Base-by-base conservation (phyloP, 1,284 basidiomycete species). In the Ganoderma multipileum region DNA sequence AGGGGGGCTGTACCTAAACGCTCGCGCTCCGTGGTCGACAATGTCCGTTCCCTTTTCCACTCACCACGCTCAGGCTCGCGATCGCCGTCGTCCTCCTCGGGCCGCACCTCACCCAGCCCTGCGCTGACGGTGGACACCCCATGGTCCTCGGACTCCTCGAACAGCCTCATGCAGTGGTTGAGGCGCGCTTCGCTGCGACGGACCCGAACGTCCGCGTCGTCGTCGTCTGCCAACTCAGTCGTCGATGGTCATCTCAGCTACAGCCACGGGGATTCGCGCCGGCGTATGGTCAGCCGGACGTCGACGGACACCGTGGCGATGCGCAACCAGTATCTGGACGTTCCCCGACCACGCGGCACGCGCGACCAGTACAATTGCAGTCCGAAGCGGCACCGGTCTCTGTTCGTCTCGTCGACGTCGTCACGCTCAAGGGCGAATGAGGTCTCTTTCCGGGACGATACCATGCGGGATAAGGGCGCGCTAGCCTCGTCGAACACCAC, bases 21-120 rank as follows among this genome's bases (percentile, higher is more conserved):
- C 47, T 80, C 84, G 57, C 82, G 78, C 28, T 87, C 85, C 26
- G 81, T 87, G 80, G 81, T 86, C 61, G 83, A 84, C 73, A 86
- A 85, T 68, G 82, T 86, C 60, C 81, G 80, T 52, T 78, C 83
- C 68, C 85, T 86, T 66, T 76, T 78, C 68, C 76, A 79, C 14
- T 79, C 81, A 23, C 81, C 82, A 5, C 57, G 52, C 47, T 79
- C 79, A 5, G 70, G 38, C 47, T 79, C 79, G 6, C 71, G 38
- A 9, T 54, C 76, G 0, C 72, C 73, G 11, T 60, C 71, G 28
- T 72, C 72, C 14, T 65, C 67, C 18, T 67, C 61, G 36, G 52
- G 38, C 2, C 72, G 69, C 23, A 42, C 61, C 11, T 75, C 76
- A 20, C 74, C 76, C 26, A 63, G 50, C 36, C 69, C 66, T 3